A percentile compares a stretch with the other conserved stretches of the same genome.
Evolutionary conservation across 164 flowering plant genomes (phyloP).

Genomic region (Protea cynaroides): DNA sequence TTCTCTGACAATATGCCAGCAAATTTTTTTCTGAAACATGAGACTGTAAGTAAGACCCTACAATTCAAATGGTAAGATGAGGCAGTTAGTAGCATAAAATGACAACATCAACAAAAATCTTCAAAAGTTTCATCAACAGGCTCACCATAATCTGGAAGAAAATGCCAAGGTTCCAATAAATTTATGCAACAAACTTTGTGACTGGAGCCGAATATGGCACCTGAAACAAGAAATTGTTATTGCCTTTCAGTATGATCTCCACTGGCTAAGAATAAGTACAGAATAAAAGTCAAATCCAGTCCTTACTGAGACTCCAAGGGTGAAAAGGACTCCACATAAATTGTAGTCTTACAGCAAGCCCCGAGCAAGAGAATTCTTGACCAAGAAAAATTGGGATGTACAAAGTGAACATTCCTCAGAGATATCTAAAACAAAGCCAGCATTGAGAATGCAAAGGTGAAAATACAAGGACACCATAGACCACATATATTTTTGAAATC

Average conservation of each 20-base stretch:
- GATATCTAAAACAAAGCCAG: conserved; percentile 37
- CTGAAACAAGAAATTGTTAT: conserved; percentile 34
- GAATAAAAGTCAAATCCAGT: neutral
- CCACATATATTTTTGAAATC: neutral
- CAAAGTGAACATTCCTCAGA: conserved; percentile 65
- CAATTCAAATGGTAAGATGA: conserved; percentile 17
- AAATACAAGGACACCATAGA: neutral
- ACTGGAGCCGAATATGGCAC: conserved; percentile 29
- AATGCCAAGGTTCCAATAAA: conserved; percentile 58
- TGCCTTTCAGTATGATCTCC: neutral
- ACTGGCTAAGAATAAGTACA: neutral
- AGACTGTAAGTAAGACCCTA: conserved; percentile 69
- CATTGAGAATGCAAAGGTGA: neutral
- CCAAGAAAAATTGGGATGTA: conserved; percentile 67
- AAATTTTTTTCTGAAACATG: conserved; percentile 68
- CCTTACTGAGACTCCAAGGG: conserved; percentile 58
- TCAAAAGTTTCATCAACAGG: neutral
- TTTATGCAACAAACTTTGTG: conserved; percentile 51
- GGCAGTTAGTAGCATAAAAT: conserved; percentile 5
- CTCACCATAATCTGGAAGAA: conserved; percentile 81
- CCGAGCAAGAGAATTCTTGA: conserved; percentile 68
- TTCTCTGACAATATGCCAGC: conserved; percentile 55
- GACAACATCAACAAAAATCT: neutral
- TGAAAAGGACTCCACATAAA: conserved; percentile 56
- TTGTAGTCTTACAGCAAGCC: conserved; percentile 59